A percentile compares a stretch with the other conserved stretches of the same genome.
phyloP scores from a whole-genome alignment of 257 asterid genomes.

The Ilex asprella region DNA sequence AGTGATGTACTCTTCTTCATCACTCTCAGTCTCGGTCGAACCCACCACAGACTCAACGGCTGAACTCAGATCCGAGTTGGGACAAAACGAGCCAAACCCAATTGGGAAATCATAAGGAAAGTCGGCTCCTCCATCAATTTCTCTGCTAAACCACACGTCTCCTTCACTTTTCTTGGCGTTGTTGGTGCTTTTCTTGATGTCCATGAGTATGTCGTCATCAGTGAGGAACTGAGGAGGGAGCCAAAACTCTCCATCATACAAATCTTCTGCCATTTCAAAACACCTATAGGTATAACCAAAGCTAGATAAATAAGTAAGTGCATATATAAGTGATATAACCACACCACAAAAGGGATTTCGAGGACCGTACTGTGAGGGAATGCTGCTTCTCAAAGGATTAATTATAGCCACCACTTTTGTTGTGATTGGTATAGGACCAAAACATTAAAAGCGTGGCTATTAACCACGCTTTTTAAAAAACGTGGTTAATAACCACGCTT shows the following conservation, averaged over 20 bases:
- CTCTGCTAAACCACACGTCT: background rate
- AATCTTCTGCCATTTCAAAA: slow-evolving; percentile 24
- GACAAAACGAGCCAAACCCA: slow-evolving; percentile 19
- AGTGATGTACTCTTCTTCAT: slow-evolving; percentile 53
- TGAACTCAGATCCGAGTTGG: slow-evolving; percentile 60
- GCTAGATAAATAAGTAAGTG: background rate
- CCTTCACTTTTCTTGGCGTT: background rate
- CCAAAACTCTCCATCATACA: slow-evolving; percentile 35
- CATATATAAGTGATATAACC: background rate
- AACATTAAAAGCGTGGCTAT: no score
- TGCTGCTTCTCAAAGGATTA: slow-evolving; percentile 29
- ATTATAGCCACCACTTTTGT: slow-evolving; percentile 21
- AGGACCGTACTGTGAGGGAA: slow-evolving; percentile 2
- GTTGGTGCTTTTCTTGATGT: slow-evolving; percentile 1
- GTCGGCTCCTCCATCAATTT: background rate
- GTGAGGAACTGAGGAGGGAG: slow-evolving; percentile 41
- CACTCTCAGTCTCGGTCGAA: slow-evolving; percentile 60
- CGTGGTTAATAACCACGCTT: no score
- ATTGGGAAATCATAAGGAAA: background rate
- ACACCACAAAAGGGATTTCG: slow-evolving; percentile 1
- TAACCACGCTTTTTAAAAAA: no score
- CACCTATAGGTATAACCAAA: background rate
- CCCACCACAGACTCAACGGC: slow-evolving; percentile 56
- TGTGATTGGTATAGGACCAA: no score
- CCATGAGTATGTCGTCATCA: slow-evolving; percentile 34